Percentiles rank a stretch among this genome's conserved stretches.
These are phyloP conservation scores for Xylogone sp. DNA, from an alignment of 2,329 filamentous ascomycete species.

Conservation along the genomic window DNA sequence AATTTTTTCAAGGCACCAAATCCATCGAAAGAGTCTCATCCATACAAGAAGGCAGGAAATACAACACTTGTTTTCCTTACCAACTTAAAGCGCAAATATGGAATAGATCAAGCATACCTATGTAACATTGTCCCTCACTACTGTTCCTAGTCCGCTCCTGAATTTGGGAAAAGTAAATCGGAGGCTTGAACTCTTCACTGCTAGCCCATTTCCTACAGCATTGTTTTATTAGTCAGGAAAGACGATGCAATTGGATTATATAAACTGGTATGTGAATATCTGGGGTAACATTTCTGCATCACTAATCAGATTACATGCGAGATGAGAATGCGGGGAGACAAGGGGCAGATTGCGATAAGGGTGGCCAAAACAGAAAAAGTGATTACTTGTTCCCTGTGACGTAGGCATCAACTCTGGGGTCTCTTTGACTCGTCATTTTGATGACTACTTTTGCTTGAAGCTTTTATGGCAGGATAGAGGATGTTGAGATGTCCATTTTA, in stretches of 20 bases:
- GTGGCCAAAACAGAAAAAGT: no score
- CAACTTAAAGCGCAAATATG: no score
- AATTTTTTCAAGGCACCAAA: no score
- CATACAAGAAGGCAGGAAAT: not conserved
- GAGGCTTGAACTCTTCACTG: conserved; percentile 8
- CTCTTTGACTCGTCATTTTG: not conserved
- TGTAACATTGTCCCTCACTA: conserved; percentile 19
- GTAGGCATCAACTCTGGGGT: not conserved
- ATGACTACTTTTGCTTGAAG: no score
- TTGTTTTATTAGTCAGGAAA: not conserved
- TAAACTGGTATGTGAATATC: no score
- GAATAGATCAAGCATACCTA: conserved; percentile 10
- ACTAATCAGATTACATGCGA: not conserved
- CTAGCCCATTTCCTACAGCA: conserved; percentile 13
- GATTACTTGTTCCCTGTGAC: not conserved
- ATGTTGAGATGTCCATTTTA: no score
- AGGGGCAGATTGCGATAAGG: not conserved
- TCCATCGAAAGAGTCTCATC: not conserved
- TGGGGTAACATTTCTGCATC: no score
- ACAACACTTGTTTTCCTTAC: not conserved
- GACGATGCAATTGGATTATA: no score
- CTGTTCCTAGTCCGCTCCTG: conserved; percentile 17
- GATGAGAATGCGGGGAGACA: no score
- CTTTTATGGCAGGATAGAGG: no score
- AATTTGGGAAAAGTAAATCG: conserved; percentile 17